Evolutionary conservation across 2,329 filamentous ascomycete genomes (phyloP), one percentile per base, ranked within the genome.

Genomic region (Cryphonectria japonica): DNA sequence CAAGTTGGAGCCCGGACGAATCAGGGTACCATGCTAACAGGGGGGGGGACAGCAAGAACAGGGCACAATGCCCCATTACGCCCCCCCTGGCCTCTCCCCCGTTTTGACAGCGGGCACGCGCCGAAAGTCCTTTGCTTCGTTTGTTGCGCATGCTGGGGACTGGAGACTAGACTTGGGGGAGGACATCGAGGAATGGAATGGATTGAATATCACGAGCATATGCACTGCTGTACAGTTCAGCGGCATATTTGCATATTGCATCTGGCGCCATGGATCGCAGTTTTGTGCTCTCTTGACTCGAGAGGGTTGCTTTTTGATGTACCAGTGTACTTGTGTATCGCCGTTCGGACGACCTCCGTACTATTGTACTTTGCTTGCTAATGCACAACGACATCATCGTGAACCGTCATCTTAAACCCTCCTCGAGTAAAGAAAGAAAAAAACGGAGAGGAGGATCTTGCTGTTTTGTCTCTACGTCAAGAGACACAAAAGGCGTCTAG

Each of bases 341-440:
- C 14, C 5, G 26, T 32, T 57, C 54, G 54, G 54, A 32, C 14
- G 26, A 2, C 14, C 13, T 57, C 54, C 54, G 54, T 57, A 63
- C n/a, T 46, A 32, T 16, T 16, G 54, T 57, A 63, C n/a, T 46
- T 46, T 7, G 16, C 29, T 65, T 50, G 62, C 39, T 50, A 22
- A 65, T 46, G 62, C 41, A 65, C 19, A 50, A 65, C 62, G 62
- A 65, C 62, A 65, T 65, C 62, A 65, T 65, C 26, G 62, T 46
- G 43, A 46, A 32, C 61, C 54, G 26, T 16, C 54, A 57, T 50
- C 16, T n/a, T 19, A 16, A 19, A 39, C 37, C 32, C 59, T 39
- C 32, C 8, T 22, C 3, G 26, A 16, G 16, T 61, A 7, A 37
- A 37, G 7, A 37, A 37, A 39, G 9, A 39, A 39, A 9, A n/a